phyloP scores from a whole-genome alignment of 2,329 filamentous ascomycete genomes.

The Diaporthe ilicicola region DNA sequence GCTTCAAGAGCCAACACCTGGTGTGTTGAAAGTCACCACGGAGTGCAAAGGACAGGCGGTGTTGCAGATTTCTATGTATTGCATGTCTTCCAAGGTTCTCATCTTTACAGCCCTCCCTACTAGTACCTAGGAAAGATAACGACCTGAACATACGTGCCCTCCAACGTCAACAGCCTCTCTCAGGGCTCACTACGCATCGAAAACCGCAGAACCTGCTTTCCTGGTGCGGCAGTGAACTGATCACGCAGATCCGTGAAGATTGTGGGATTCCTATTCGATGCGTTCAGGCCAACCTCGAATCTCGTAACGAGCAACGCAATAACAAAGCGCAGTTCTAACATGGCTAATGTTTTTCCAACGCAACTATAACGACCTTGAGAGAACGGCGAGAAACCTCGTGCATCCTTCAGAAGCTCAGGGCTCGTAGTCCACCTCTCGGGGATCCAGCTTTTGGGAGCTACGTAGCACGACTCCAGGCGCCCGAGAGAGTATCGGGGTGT shows the following conservation, averaged over 20 bases:
- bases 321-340: not conserved
- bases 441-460: not conserved
- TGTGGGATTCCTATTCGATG: not conserved
- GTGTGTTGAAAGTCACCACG: too few species aligned
- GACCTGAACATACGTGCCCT: too few species aligned
- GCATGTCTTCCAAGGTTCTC: too few species aligned
- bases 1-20: too few species aligned
- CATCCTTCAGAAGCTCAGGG: not conserved
- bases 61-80: too few species aligned
- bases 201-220: too few species aligned
- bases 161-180: too few species aligned
- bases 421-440: not conserved
- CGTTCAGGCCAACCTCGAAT: not conserved
- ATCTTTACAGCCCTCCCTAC: too few species aligned
- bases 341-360: not conserved
- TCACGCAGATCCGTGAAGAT: not conserved
- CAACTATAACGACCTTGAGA: not conserved
- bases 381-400: not conserved
- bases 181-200: too few species aligned
- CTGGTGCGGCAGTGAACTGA: not conserved
- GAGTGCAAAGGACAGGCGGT: too few species aligned
- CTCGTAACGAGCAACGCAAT: not conserved
- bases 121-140: too few species aligned
- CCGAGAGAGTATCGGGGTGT: not conserved
- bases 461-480: not conserved